Evolutionary conservation across 441 rosid species (phyloP).

Genomic region (Croton laevigatus): DNA sequence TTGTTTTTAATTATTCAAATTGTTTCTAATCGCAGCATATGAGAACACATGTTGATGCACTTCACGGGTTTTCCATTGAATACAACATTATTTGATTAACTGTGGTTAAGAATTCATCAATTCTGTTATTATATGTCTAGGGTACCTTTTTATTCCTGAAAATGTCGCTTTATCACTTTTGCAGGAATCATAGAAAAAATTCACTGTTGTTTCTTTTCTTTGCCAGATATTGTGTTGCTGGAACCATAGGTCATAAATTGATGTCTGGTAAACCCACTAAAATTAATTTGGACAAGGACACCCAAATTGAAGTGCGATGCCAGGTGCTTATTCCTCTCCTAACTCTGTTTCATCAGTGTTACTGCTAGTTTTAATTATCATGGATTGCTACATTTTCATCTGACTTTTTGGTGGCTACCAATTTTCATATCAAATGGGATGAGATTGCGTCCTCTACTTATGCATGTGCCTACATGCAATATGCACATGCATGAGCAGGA

Average conservation of each 20-base stretch:
- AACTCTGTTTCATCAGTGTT: neutral
- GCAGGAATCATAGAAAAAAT: neutral
- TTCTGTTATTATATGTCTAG: neutral
- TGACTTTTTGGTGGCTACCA: neutral
- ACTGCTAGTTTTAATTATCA: neutral
- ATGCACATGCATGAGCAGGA: neutral
- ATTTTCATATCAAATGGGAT: neutral
- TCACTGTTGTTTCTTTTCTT: neutral
- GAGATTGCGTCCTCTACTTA: neutral
- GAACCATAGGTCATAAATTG: conserved; percentile 83
- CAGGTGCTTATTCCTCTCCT: conserved; percentile 47
- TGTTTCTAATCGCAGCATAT: neutral
- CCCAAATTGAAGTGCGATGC: conserved; percentile 82
- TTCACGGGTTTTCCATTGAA: no score
- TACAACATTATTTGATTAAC: neutral
- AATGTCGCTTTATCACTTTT: neutral
- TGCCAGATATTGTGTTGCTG: conserved; percentile 84
- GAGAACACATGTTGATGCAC: neutral
- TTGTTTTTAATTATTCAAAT: neutral
- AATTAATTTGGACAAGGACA: conserved; percentile 77
- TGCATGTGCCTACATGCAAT: neutral
- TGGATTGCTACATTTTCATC: neutral
- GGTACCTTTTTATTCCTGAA: neutral
- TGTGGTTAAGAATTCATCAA: neutral
- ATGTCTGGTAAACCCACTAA: conserved; percentile 88